A percentile compares a stretch with the other conserved stretches of the same genome.
These are phyloP conservation scores for Lentinula detonsa DNA, from an alignment of 768 basidiomycete species.

Conservation along the genomic window DNA sequence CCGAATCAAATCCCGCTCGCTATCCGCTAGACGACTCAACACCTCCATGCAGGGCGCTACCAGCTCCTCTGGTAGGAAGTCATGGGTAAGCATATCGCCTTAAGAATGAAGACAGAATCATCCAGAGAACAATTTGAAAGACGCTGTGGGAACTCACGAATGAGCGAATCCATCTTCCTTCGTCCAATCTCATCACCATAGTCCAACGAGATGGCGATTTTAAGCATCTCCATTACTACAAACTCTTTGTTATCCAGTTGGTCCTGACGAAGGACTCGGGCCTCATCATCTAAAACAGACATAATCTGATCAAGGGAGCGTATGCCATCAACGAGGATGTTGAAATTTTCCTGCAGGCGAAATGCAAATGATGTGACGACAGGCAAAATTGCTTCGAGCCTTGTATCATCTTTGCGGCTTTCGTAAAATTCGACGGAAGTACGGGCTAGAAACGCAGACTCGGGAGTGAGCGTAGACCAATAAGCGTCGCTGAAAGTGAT, in stretches of 20 bases:
- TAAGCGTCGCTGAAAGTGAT: constrained; percentile 74
- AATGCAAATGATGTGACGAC: constrained; percentile 82
- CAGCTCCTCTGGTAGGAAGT: constrained; percentile 49
- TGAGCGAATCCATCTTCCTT: constrained; percentile 64
- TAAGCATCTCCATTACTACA: constrained; percentile 55
- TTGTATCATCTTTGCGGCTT: constrained; percentile 48
- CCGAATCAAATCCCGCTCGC: constrained; percentile 65
- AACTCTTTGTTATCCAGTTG: constrained; percentile 39
- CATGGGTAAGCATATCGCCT: constrained; percentile 66
- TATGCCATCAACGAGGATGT: constrained; percentile 23
- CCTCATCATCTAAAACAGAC: background rate
- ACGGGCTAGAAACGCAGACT: constrained; percentile 75
- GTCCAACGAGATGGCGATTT: constrained; percentile 57
- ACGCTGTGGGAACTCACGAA: constrained; percentile 36
- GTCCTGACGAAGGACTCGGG: constrained; percentile 16
- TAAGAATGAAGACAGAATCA: background rate
- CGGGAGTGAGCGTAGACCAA: constrained; percentile 67
- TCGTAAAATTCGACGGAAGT: constrained; percentile 80
- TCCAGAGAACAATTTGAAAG: background rate
- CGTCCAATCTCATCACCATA: constrained; percentile 74
- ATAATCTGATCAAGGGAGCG: background rate
- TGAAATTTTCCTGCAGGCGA: constrained; percentile 65
- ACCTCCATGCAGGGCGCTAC: constrained; percentile 62
- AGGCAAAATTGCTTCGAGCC: constrained; percentile 68
- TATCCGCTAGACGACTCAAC: constrained; percentile 52